Evolutionary conservation across 2,329 filamentous ascomycete species (phyloP).

Genomic region (Fusarium verrucosum): DNA sequence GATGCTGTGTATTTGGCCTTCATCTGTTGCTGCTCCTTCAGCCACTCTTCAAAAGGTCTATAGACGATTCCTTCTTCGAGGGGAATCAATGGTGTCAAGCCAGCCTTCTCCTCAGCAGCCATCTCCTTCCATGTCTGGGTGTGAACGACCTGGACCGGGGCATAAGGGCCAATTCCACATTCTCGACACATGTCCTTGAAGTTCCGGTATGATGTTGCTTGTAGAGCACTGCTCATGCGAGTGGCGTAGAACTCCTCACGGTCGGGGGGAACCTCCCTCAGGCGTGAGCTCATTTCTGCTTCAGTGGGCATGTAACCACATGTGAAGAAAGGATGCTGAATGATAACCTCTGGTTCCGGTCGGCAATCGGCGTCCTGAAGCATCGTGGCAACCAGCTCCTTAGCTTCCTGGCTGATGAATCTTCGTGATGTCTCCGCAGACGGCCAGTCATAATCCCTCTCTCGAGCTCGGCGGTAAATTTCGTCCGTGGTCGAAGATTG

Average conservation of each 20-base stretch:
- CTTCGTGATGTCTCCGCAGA: constrained; percentile 70
- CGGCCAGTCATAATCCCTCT: constrained; percentile 84
- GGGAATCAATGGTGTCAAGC: constrained; percentile 70
- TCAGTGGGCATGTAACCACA: constrained; percentile 75
- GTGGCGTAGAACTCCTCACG: constrained; percentile 65
- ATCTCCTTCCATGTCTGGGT: constrained; percentile 72
- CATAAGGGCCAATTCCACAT: constrained; percentile 68
- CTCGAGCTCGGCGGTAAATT: constrained; percentile 77
- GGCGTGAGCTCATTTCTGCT: constrained; percentile 65
- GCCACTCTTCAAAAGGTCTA: constrained; percentile 69
- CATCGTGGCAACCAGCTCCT: constrained; percentile 80
- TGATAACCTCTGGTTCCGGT: constrained; percentile 79
- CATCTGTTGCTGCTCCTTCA: constrained; percentile 61
- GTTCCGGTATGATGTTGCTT: constrained; percentile 60
- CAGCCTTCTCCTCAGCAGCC: constrained; percentile 73
- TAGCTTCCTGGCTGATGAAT: constrained; percentile 77
- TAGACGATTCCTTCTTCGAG: constrained; percentile 70
- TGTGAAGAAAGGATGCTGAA: constrained; percentile 82
- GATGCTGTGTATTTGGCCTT: constrained; percentile 47
- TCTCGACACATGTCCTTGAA: constrained; percentile 66
- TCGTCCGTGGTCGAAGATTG: constrained; percentile 90
- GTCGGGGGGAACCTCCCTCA: constrained; percentile 67
- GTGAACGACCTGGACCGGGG: constrained; percentile 56
- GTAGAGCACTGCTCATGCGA: constrained; percentile 56
- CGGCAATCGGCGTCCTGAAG: constrained; percentile 78